phyloP scores from a whole-genome alignment of 441 rosid species.

The Pelargonium exstipulatum region DNA sequence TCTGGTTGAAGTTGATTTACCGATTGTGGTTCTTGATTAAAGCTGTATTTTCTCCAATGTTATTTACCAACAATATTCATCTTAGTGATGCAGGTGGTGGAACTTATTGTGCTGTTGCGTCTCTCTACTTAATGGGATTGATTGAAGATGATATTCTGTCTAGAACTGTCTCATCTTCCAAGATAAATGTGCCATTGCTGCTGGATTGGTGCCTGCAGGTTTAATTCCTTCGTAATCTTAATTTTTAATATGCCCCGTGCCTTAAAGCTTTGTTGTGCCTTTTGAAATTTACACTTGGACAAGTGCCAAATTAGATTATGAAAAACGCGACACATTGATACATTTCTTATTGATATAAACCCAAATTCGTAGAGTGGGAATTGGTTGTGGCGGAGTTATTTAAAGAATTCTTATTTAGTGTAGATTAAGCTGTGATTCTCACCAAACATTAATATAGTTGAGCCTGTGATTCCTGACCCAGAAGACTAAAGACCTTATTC shows the following conservation, averaged over 20 bases:
- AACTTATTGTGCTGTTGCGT: slow-evolving; percentile 88
- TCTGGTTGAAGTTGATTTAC: neutral
- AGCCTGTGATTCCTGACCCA: neutral
- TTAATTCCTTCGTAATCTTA: slow-evolving; percentile 17
- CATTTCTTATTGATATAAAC: too few relatives aligned
- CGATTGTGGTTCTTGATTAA: neutral
- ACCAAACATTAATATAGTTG: neutral
- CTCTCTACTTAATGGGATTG: slow-evolving; percentile 78
- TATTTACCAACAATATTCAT: slow-evolving; percentile 38
- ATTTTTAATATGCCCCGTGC: neutral
- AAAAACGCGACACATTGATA: too few relatives aligned
- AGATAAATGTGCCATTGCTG: slow-evolving; percentile 43
- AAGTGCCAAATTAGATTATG: neutral
- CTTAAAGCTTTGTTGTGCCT: too few relatives aligned
- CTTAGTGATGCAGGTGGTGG: slow-evolving; percentile 89
- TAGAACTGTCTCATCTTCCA: slow-evolving; percentile 35
- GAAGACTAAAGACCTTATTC: neutral
- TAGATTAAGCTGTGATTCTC: slow-evolving; percentile 2
- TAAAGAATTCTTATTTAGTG: neutral
- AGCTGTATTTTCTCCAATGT: slow-evolving; percentile 20
- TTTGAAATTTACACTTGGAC: too few relatives aligned
- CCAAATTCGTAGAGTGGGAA: too few relatives aligned
- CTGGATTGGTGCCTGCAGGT: slow-evolving; percentile 82
- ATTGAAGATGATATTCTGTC: slow-evolving; percentile 59
- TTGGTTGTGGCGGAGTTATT: too few relatives aligned